Base-by-base conservation (phyloP, 371 early-diverging fungal genomes). In the Mortierella sp. region DNA sequence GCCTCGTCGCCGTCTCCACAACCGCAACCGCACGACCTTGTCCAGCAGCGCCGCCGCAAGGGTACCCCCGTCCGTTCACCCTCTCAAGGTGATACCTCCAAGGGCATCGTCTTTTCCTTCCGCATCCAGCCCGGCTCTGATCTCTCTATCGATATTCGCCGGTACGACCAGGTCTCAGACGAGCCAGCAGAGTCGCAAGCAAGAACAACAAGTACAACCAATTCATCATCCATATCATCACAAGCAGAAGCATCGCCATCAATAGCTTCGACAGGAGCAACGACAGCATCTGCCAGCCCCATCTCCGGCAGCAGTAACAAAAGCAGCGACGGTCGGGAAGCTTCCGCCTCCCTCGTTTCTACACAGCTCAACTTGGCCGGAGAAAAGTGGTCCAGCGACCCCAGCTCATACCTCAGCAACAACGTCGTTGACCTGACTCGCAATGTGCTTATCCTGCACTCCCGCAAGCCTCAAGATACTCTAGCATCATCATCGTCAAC, bases 11-110 rank as follows among this genome's bases (percentile, higher is more conserved):
- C 84, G 14, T 84, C 84, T 42, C 84, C 84, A 44, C 84, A 80
- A 73, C 81, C 78, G 55, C 81, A 76, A 73, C 81, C 78, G 55
- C 81, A 76, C 57, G 84, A 84, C 80, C 84, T 75, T 1, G 76
- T 86, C 70, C 80, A 82, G 28, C 80, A 82, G 28, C 82, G 82
- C 38, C 80, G 86, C 21, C 86, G 86, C 55, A 81, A 86, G 57
- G 80, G 80, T 24, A 86, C 50, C 38, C 86, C 86, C 13, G 79
- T 82, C 75, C 86, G 86, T 31, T 86, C 86, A 31, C 86, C 86
- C 34, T 77, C 82, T n/a, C 86, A 86, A 8, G 80, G 80, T 19
- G 86, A 86, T 65, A 34, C 73, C 44, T 77, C 86, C 55, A 86
- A 86, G 63, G 86, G 82, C 77, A 81, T 86, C 70, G 82, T 86